Conservation (phyloP, 352 stramenopile genomes). For the Lagenidium giganteum region DNA sequence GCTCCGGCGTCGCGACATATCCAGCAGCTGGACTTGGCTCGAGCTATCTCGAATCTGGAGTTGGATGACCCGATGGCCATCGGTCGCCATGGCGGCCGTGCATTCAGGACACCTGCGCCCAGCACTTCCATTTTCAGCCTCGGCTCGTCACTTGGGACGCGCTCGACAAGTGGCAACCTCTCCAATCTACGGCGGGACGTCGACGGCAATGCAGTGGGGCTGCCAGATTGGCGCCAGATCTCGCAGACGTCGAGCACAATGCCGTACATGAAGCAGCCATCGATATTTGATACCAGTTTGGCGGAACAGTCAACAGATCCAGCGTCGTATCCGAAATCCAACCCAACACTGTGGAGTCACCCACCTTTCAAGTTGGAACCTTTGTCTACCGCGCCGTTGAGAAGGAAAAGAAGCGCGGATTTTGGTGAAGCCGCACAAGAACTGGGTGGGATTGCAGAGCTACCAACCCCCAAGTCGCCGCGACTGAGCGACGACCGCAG, state of each 20-base stretch:
- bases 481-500: conserved; percentile 15
- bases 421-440: no score
- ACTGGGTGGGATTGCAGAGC: no score
- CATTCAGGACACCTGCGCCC: conserved; percentile 36
- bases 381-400: no score
- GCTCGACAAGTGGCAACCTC: conserved; percentile 28
- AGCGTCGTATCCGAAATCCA: conserved; percentile 42
- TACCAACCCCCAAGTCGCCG: no score
- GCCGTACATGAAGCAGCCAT: conserved; percentile 41
- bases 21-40: conserved; percentile 70
- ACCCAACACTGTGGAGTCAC: conserved; percentile 61
- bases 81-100: conserved; percentile 40
- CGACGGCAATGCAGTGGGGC: conserved; percentile 34
- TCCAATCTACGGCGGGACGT: conserved; percentile 46
- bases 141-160: conserved; percentile 35
- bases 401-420: no score
- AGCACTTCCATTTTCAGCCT: conserved; percentile 73
- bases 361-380: conserved; percentile 61
- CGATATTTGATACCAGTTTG: conserved; percentile 11
- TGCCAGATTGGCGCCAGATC: conserved; percentile 55
- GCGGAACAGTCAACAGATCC: conserved; percentile 17
- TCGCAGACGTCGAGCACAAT: conserved; percentile 52
- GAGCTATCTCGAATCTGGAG: conserved; percentile 74
- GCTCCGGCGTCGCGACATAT: conserved; percentile 67
- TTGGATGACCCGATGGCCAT: conserved; percentile 74